Conservation (phyloP, 2,329 filamentous ascomycete genomes). For the Venturia asperata region DNA sequence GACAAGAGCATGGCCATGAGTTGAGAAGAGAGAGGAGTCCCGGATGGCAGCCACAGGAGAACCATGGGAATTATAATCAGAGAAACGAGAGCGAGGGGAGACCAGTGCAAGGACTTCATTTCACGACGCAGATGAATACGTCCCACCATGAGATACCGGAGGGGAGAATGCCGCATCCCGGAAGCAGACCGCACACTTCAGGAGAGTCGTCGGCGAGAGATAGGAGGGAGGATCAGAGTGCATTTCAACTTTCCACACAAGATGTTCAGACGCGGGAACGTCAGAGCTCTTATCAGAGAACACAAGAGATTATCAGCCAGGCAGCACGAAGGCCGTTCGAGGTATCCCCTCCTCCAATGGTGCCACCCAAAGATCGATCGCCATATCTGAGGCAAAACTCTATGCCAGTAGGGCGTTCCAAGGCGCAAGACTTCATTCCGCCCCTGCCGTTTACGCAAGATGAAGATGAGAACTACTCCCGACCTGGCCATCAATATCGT, state of each 20-base stretch:
- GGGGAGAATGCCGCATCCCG: background rate
- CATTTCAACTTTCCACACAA: constrained; percentile 4
- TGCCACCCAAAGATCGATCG: constrained; percentile 6
- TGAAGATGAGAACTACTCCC: background rate
- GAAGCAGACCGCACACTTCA: constrained; percentile 14
- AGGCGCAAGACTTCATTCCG: background rate
- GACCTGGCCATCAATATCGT: constrained; percentile 1
- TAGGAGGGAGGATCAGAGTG: background rate
- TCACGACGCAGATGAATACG: background rate
- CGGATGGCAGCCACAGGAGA: background rate
- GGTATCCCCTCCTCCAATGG: background rate
- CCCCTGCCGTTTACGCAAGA: constrained; percentile 1
- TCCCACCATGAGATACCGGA: background rate
- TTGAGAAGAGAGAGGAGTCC: constrained; percentile 1
- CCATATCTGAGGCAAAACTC: constrained; percentile 7
- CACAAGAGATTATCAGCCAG: constrained; percentile 7
- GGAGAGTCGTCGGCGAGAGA: background rate
- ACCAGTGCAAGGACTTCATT: background rate
- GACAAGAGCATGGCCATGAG: constrained; percentile 7
- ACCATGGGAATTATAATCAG: background rate
- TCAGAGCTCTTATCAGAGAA: constrained; percentile 7
- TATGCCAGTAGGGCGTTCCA: background rate
- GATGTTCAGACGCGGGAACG: background rate
- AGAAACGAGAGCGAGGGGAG: background rate
- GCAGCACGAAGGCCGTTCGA: constrained; percentile 3